Conservation (phyloP, 345 rosid species). For the Arabis alpina region DNA sequence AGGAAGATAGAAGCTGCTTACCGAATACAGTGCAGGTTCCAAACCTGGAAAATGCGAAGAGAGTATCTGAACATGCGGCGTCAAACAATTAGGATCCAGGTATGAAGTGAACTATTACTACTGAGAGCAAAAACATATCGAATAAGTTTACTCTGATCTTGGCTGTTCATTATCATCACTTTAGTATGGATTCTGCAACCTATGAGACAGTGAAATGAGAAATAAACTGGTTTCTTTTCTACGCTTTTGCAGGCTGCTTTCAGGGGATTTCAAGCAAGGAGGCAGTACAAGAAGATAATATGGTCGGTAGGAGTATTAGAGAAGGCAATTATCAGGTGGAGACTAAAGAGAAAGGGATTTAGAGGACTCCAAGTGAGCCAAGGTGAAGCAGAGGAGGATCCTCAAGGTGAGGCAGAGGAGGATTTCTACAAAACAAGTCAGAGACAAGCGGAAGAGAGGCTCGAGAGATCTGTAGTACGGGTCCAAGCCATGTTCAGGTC, state of each 20-base stretch:
- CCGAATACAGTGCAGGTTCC: conserved; percentile 84
- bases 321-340: conserved; percentile 91
- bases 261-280: conserved; percentile 84
- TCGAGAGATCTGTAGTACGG: conserved; percentile 77
- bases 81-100: conserved; percentile 84
- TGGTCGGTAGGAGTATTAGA: conserved; percentile 97
- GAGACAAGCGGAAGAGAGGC: conserved; percentile 90
- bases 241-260: conserved; percentile 68
- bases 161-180: no score
- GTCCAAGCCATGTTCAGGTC: conserved; percentile 97
- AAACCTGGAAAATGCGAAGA: conserved; percentile 78
- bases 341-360: conserved; percentile 79
- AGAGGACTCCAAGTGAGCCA: conserved; percentile 71
- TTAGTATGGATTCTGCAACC: conserved; percentile 15
- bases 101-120: conserved; percentile 30
- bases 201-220: neutral
- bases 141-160: no score
- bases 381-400: conserved; percentile 60
- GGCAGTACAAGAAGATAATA: conserved; percentile 71
- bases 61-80: conserved; percentile 77
- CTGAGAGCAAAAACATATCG: no score
- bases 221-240: neutral
- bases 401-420: conserved; percentile 53
- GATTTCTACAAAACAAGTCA: conserved; percentile 77
- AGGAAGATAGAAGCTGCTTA: conserved; percentile 87